These are phyloP conservation scores for Hymenoscyphus scutula DNA, from an alignment of 2,329 filamentous ascomycete species.

Conservation along the genomic window DNA sequence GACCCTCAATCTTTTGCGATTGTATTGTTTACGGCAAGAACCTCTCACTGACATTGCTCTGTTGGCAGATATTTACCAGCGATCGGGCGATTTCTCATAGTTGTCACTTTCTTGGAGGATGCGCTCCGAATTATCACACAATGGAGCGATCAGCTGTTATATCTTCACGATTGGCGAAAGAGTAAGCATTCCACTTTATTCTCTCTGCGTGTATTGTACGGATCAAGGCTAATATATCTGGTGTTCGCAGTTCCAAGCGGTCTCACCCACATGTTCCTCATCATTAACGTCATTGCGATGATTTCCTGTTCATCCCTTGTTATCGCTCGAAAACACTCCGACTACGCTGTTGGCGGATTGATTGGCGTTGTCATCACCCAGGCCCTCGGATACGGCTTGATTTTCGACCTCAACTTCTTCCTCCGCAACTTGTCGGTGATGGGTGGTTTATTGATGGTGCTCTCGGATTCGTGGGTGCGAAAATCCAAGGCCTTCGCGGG, in stretches of 20 bases:
- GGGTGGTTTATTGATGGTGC: conserved; percentile 94
- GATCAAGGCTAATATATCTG: conserved; percentile 18
- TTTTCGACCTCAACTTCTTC: conserved; percentile 99
- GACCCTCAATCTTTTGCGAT: not conserved
- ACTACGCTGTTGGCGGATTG: conserved; percentile 87
- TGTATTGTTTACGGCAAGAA: not conserved
- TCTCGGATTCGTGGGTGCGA: conserved; percentile 96
- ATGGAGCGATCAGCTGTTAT: conserved; percentile 92
- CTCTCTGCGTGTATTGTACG: not conserved
- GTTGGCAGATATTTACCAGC: conserved; percentile 77
- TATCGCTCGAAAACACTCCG: conserved; percentile 88
- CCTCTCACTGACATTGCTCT: not conserved
- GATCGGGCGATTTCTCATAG: conserved; percentile 95
- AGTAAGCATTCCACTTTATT: conserved; percentile 55
- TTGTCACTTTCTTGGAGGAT: conserved; percentile 97
- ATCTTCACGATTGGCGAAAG: conserved; percentile 86
- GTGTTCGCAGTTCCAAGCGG: conserved; percentile 70
- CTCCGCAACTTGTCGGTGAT: conserved; percentile 97
- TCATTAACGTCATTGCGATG: conserved; percentile 90
- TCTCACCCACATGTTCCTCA: conserved; percentile 88
- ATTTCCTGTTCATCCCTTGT: conserved; percentile 75
- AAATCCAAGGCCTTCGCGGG: conserved; percentile 97
- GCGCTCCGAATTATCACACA: conserved; percentile 94
- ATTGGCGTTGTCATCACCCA: conserved; percentile 89
- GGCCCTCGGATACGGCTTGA: conserved; percentile 92